phyloP scores from a whole-genome alignment of 2,329 filamentous ascomycete species.

The Endocalyx cinctus region DNA sequence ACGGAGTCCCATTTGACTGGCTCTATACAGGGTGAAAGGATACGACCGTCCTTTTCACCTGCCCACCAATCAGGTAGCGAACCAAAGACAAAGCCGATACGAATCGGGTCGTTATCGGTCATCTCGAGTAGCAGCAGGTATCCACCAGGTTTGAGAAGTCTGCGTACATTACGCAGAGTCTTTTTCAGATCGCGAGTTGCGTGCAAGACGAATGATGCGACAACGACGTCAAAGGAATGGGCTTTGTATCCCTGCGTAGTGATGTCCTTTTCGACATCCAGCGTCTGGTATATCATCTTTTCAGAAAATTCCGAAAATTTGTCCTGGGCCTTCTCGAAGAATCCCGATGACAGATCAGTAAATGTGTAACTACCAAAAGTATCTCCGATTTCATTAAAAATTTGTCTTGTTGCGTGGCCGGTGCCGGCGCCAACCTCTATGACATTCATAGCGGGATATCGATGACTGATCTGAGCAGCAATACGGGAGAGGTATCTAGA shows the following conservation, averaged over 20 bases:
- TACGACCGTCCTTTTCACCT: constrained; percentile 3
- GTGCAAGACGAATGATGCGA: constrained; percentile 26
- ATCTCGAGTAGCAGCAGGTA: constrained; percentile 20
- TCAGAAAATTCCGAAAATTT: constrained; percentile 1
- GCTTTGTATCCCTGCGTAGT: constrained; percentile 22
- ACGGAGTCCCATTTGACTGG: constrained; percentile 17
- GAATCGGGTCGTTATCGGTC: constrained; percentile 3
- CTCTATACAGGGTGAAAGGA: constrained; percentile 4
- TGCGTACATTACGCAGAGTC: constrained; percentile 19
- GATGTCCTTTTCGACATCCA: constrained; percentile 24
- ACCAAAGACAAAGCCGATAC: constrained; percentile 2
- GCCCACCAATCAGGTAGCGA: constrained; percentile 5
- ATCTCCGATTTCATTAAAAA: constrained; percentile 2
- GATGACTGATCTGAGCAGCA: constrained; percentile 25
- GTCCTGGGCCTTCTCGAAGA: constrained; percentile 3
- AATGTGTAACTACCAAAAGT: constrained; percentile 9
- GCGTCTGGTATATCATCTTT: constrained; percentile 24
- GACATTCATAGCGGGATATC: constrained; percentile 28
- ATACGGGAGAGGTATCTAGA: constrained; percentile 18
- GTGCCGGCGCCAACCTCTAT: constrained; percentile 24
- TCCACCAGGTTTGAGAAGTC: constrained; percentile 29
- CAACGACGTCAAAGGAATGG: constrained; percentile 23
- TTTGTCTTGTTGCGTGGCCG: constrained; percentile 2
- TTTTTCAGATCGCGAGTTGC: constrained; percentile 15
- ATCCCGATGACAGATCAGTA: constrained; percentile 6